A percentile compares a stretch with the other conserved stretches of the same genome.
Conservation (phyloP, 2,329 filamentous ascomycete genomes). For the Hymenoscyphus salicellus region DNA sequence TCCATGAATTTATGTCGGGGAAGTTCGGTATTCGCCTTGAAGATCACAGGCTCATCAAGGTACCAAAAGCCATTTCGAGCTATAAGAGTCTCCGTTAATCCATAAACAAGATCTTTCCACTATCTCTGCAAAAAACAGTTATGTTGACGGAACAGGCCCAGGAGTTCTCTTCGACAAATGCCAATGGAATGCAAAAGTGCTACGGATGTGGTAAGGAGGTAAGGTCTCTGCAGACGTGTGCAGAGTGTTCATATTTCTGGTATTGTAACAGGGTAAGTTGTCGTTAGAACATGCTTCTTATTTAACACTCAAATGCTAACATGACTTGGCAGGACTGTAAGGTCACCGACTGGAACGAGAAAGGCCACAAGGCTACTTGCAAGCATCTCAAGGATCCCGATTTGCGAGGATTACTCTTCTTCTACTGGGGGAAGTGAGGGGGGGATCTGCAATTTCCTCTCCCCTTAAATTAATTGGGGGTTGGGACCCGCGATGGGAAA, state of each 20-base stretch:
- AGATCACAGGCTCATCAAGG: constrained; percentile 6
- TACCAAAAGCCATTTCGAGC: background rate
- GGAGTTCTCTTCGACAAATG: constrained; percentile 22
- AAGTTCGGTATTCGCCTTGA: constrained; percentile 22
- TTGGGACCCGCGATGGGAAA: background rate
- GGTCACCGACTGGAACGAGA: constrained; percentile 30
- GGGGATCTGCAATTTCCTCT: constrained; percentile 26
- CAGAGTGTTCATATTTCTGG: constrained; percentile 29
- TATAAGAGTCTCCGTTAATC: too few relatives aligned
- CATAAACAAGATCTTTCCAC: constrained; percentile 25
- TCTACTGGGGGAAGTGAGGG: constrained; percentile 31
- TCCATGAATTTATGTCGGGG: constrained; percentile 13
- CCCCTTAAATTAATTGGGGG: background rate
- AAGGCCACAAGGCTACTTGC: constrained; percentile 33
- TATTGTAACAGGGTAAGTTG: constrained; percentile 33
- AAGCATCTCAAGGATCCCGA: constrained; percentile 33
- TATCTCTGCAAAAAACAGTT: too few relatives aligned
- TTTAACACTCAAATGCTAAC: constrained; percentile 16
- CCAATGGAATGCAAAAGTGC: constrained; percentile 24
- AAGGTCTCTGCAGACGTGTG: constrained; percentile 22
- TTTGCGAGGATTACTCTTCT: constrained; percentile 29
- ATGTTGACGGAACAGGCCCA: constrained; percentile 26
- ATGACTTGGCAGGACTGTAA: constrained; percentile 27
- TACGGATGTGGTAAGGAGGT: constrained; percentile 25
- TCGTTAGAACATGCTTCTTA: background rate